Base-by-base conservation (phyloP, 2,329 filamentous ascomycete species). In the Endothia cerciana region DNA sequence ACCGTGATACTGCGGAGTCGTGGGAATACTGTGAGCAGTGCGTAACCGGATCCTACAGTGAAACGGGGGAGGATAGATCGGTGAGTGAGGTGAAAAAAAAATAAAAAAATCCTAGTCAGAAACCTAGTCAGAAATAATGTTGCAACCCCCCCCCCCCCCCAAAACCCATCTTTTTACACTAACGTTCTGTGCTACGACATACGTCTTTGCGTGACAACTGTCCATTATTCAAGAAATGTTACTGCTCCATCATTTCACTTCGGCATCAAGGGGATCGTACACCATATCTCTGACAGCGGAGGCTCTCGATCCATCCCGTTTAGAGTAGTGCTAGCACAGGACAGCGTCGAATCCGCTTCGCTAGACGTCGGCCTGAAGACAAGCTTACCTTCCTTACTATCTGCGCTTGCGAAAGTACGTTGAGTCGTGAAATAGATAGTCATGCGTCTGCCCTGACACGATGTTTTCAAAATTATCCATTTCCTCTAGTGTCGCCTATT, bases 401-500 rank as follows among this genome's bases (percentile, higher is more conserved):
- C 19, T n/a, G 17, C n/a, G 5, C 7, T 11, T 49, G 17, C 13
- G n/a, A 5, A 33, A 53, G 49, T 53, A 25, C 17, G 22, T 6
- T 15, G 2, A 30, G 22, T 30, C 6, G 22, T n/a, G 3, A 55
- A 55, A 55, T 36, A 33, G 30, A 30, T 7, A 55, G 22, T 30
- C 43, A 59, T n/a, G 36, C 30, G 4, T 36, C 3, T n/a, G 56
- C 15, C 38, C 22, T 33, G 33, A 36, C 33, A 25, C 22, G 33
- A 43, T 41, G 55, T 41, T 40, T 28, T 25, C 55, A 43, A 19
- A 36, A 33, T 13, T 49, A 4, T 58, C 11, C 19, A 15, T 43
- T 51, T 60, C 49, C 43, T n/a, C n/a, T n/a, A 36, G 63, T 65
- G 47, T 55, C 58, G 40, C 61, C 64, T 68, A 65, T 65, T 68